Evolutionary conservation across 768 basidiomycete species (phyloP), one percentile per base, ranked within the genome.

Genomic region (Podaxis sp.): DNA sequence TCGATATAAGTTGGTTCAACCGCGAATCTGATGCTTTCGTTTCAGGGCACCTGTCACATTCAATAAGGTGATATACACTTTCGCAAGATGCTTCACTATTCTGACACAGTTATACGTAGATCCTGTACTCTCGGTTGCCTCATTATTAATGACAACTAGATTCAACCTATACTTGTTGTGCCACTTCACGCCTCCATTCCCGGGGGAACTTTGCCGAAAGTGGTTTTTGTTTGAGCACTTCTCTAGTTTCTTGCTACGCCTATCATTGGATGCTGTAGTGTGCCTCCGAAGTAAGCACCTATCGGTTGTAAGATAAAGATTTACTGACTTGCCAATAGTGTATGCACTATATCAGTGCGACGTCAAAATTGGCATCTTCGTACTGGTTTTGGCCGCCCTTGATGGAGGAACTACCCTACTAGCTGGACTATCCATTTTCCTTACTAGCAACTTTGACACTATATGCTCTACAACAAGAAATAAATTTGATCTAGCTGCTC

Each of bases 181-280:
- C 17, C 41, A n/a, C 46, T 57, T 47, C 15, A n/a, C 4, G 17
- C 6, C 41, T n/a, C 56, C 56, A 12, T 47, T 57, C 15, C 12
- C 24, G 5, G 2, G 46, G 6, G 11, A 47, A 17, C 8, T 57
- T 6, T 57, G 56, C 27, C 56, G 17, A n/a, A 25, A 46, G 6
- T 57, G 56, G 56, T 57, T 57, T 43, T 41, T 46, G 4, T 57
- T 57, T 22, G 24, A 25, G 15, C 56, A 46, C 25, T 47, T 47
- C 7, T 43, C 40, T 19, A 29, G 6, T 7, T 12, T 27, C 25
- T 12, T 13, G 22, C 27, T 46, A 5, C 56, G 36, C 15, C 22
- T 57, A 17, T 24, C 17, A 12, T 41, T 57, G 4, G 43, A 41
- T 24, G 43, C 25, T 8, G 15, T 47, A 17, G 13, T 57, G 15